phyloP scores from a whole-genome alignment of 495 filamentous ascomycete genomes.

The Talaromyces thailandensis region DNA sequence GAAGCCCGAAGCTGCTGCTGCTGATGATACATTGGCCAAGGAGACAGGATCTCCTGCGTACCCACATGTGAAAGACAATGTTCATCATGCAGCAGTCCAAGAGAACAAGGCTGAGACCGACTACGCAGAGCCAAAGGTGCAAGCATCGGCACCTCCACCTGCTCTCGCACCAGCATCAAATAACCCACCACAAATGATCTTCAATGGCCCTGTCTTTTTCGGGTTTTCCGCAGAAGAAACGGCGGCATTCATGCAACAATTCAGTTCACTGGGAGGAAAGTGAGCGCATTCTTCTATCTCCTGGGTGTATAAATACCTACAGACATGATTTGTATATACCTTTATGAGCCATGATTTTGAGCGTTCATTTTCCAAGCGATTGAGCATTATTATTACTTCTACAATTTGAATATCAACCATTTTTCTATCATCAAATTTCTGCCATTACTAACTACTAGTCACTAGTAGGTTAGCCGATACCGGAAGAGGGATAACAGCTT shows the following conservation, averaged over 20 bases:
- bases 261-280: neutral
- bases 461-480: neutral
- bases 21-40: neutral
- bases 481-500: neutral
- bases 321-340: neutral
- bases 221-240: conserved; percentile 78
- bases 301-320: neutral
- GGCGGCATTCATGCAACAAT: conserved; percentile 50
- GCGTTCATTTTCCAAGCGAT: neutral
- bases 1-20: conserved; percentile 1
- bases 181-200: conserved; percentile 53
- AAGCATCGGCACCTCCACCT: neutral
- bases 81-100: neutral
- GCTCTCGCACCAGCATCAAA: neutral
- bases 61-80: neutral
- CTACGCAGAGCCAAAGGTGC: neutral
- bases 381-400: neutral
- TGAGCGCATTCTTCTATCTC: neutral
- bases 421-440: neutral
- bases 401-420: neutral
- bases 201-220: conserved; percentile 84
- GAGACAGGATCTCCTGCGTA: neutral
- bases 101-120: neutral
- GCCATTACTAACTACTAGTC: too few relatives aligned
- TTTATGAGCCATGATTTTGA: neutral